phyloP scores from a whole-genome alignment of 352 stramenopile species.

The Globisporangium abappressorium region DNA sequence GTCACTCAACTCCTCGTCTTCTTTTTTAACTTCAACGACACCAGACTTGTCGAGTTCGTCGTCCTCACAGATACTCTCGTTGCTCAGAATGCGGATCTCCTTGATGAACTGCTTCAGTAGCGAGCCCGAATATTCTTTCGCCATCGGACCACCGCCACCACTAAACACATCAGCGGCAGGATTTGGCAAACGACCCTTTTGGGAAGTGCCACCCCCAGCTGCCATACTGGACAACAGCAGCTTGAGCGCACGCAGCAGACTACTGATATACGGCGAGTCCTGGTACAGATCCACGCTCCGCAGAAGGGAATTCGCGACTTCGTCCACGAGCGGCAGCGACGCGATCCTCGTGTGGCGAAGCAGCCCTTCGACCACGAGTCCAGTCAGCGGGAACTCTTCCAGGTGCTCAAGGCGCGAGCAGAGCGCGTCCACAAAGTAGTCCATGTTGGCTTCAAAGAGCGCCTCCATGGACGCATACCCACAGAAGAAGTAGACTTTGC shows the following conservation, averaged over 20 bases:
- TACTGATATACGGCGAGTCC: conserved; percentile 44
- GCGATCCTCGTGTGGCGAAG: conserved; percentile 57
- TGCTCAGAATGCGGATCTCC: conserved; percentile 58
- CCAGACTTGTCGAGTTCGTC: conserved; percentile 13
- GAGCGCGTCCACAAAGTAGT: conserved; percentile 86
- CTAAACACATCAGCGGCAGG: background rate
- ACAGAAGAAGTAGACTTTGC: conserved; percentile 62
- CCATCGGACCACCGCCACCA: conserved; percentile 3
- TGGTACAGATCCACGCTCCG: conserved; percentile 77
- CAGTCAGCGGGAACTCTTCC: conserved; percentile 65
- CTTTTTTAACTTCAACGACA: conserved; percentile 8
- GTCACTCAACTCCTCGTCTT: conserved; percentile 7
- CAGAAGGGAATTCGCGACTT: conserved; percentile 69
- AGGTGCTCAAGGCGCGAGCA: conserved; percentile 68
- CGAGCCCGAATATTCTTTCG: conserved; percentile 8
- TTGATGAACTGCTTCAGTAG: conserved; percentile 52
- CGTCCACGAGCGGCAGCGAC: conserved; percentile 74
- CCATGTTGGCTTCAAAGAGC: conserved; percentile 81
- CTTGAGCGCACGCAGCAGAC: conserved; percentile 62
- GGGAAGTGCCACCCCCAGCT: conserved; percentile 11
- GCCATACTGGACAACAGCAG: conserved; percentile 49
- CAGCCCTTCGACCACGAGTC: conserved; percentile 72
- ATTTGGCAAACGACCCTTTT: background rate
- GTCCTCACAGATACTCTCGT: conserved; percentile 26
- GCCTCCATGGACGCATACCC: conserved; percentile 52